phyloP scores from a whole-genome alignment of 192 early-diverging fungal genomes.

The Martensiomyces pterosporus region DNA sequence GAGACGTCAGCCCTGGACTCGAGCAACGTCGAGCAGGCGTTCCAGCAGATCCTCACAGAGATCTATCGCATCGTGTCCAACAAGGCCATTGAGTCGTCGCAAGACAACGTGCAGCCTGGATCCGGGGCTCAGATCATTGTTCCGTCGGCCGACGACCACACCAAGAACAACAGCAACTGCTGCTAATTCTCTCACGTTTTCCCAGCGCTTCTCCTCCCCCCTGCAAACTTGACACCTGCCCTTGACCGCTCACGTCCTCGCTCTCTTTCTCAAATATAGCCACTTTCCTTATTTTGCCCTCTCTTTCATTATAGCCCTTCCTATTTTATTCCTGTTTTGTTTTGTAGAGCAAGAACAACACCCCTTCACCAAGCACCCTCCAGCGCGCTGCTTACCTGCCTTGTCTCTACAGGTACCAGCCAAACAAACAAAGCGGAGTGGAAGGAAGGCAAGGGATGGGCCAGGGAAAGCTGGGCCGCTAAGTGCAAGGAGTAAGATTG shows the following conservation, averaged over 20 bases:
- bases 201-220: background rate
- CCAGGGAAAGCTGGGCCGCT: too few species aligned
- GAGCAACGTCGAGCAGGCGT: constrained; percentile 93
- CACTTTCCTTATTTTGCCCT: background rate
- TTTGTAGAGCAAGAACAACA: background rate
- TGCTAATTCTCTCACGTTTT: constrained; percentile 51
- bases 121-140: constrained; percentile 70
- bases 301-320: too few species aligned
- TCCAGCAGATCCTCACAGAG: constrained; percentile 94
- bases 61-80: constrained; percentile 93
- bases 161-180: constrained; percentile 57
- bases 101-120: constrained; percentile 64
- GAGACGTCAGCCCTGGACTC: constrained; percentile 97
- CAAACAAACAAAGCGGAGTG: too few species aligned
- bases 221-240: background rate
- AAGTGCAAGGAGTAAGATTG: too few species aligned
- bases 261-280: background rate
- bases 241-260: background rate
- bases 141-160: constrained; percentile 57
- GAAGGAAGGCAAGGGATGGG: too few species aligned
- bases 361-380: too few species aligned
- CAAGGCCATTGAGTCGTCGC: constrained; percentile 85
- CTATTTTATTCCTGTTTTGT: background rate
- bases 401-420: too few species aligned
- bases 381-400: too few species aligned